Conservation (phyloP, 192 early-diverging fungal species). For the Umbelopsis sp. region DNA sequence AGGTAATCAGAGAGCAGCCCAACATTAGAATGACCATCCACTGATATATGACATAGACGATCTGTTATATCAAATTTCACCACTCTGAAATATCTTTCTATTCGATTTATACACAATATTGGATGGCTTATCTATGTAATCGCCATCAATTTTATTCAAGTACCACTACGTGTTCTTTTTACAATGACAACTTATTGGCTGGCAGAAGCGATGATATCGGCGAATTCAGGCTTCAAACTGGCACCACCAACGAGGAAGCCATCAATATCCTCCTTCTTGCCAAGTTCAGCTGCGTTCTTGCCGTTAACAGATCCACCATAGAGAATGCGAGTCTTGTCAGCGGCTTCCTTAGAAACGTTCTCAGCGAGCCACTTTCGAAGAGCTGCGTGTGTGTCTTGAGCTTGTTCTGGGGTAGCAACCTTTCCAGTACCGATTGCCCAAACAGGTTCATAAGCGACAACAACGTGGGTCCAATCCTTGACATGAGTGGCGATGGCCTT, state of each 20-base stretch:
- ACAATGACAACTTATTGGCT: slow-evolving; percentile 20
- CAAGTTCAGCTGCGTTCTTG: slow-evolving; percentile 5
- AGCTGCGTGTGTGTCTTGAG: slow-evolving; percentile 90
- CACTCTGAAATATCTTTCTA: no score
- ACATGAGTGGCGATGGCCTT: slow-evolving; percentile 78
- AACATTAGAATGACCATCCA: no score
- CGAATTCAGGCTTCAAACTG: slow-evolving; percentile 90
- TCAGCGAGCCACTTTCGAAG: slow-evolving; percentile 12
- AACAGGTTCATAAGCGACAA: slow-evolving; percentile 99
- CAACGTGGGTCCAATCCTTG: slow-evolving; percentile 90
- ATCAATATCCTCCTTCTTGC: slow-evolving; percentile 88
- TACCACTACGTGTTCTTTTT: not conserved
- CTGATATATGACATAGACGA: no score
- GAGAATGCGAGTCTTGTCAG: slow-evolving; percentile 88
- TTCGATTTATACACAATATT: not conserved
- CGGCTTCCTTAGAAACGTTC: slow-evolving; percentile 51
- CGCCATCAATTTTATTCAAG: not conserved
- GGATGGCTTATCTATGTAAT: not conserved
- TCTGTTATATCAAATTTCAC: no score
- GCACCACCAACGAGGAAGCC: slow-evolving; percentile 99
- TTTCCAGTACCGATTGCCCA: slow-evolving; percentile 99
- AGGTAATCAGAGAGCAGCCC: no score
- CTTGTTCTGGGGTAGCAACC: slow-evolving; percentile 93
- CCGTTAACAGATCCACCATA: slow-evolving; percentile 12
- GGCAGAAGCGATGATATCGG: slow-evolving; percentile 61